phyloP scores from a whole-genome alignment of 257 asterid species.

The Petunia secreta region DNA sequence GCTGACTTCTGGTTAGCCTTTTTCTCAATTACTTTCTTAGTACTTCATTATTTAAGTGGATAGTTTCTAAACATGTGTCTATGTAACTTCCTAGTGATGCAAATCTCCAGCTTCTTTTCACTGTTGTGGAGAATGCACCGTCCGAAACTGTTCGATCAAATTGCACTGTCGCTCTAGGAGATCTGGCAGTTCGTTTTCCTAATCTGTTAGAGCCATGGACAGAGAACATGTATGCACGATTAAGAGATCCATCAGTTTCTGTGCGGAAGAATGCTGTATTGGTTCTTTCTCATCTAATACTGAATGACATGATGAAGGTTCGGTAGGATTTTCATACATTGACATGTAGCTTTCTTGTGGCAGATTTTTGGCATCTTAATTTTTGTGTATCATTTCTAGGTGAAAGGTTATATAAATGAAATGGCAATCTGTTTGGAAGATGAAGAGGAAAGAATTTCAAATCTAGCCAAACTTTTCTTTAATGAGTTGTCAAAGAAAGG shows the following conservation, averaged over 20 bases:
- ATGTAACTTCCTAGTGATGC: constrained; percentile 57
- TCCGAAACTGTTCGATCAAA: constrained; percentile 94
- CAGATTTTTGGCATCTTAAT: constrained; percentile 29
- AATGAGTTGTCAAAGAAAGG: constrained; percentile 96
- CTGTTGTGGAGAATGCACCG: constrained; percentile 93
- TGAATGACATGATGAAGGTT: constrained; percentile 99
- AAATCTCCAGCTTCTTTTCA: constrained; percentile 95
- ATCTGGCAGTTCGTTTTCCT: constrained; percentile 94
- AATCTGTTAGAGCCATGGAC: constrained; percentile 99
- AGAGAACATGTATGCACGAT: constrained; percentile 92
- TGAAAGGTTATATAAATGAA: constrained; percentile 92
- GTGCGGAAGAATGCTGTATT: constrained; percentile 90
- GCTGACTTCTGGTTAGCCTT: constrained; percentile 79
- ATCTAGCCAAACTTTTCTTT: constrained; percentile 85
- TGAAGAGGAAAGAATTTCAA: constrained; percentile 86
- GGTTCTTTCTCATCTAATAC: constrained; percentile 96
- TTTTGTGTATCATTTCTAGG: constrained; percentile 47
- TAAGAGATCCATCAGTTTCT: constrained; percentile 75
- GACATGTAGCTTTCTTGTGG: constrained; percentile 23
- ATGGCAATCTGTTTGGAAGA: constrained; percentile 92
- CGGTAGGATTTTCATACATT: constrained; percentile 31
- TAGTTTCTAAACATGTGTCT: constrained; percentile 27
- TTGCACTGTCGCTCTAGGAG: constrained; percentile 98
- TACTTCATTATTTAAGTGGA: background rate
- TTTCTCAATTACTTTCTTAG: constrained; percentile 19